Conservation (phyloP, 2,329 filamentous ascomycete genomes). For the Akanthomyces dipterigenus region DNA sequence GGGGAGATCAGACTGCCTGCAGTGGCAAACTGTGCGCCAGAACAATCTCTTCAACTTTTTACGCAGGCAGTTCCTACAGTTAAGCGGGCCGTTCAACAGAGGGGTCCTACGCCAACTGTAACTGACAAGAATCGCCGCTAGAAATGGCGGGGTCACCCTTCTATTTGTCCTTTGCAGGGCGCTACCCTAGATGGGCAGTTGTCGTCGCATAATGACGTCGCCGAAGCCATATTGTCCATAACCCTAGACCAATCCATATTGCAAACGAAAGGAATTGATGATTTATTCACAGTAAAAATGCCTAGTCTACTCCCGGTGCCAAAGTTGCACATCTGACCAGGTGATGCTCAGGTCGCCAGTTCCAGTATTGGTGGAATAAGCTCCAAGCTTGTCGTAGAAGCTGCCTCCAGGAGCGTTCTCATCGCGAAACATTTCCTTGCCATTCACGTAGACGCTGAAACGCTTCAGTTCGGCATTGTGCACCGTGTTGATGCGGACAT, state of each 20-base stretch:
- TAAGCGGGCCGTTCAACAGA: background rate
- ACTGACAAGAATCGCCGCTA: too few relatives aligned
- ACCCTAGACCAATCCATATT: background rate
- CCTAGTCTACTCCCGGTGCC: background rate
- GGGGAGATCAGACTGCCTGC: background rate
- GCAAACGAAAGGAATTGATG: background rate
- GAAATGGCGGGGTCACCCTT: background rate
- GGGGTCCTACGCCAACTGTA: too few relatives aligned
- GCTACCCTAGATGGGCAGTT: background rate
- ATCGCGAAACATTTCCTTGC: constrained; percentile 16
- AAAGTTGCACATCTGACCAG: constrained; percentile 8
- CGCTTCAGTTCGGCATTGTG: constrained; percentile 16
- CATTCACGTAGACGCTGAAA: constrained; percentile 21
- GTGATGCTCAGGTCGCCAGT: constrained; percentile 12
- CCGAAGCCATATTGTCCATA: too few relatives aligned
- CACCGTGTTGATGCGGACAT: constrained; percentile 20
- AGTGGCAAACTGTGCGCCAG: background rate
- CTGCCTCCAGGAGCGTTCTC: constrained; percentile 17
- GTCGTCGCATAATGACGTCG: background rate
- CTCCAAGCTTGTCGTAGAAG: constrained; percentile 22
- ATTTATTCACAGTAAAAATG: background rate
- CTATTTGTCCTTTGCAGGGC: too few relatives aligned
- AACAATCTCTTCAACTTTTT: background rate
- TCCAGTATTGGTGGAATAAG: constrained; percentile 20
- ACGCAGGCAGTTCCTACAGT: too few relatives aligned